Evolutionary conservation across 2,329 filamentous ascomycete genomes (phyloP), one percentile per base, ranked within the genome.

Genomic region (Exophiala aquamarina): DNA sequence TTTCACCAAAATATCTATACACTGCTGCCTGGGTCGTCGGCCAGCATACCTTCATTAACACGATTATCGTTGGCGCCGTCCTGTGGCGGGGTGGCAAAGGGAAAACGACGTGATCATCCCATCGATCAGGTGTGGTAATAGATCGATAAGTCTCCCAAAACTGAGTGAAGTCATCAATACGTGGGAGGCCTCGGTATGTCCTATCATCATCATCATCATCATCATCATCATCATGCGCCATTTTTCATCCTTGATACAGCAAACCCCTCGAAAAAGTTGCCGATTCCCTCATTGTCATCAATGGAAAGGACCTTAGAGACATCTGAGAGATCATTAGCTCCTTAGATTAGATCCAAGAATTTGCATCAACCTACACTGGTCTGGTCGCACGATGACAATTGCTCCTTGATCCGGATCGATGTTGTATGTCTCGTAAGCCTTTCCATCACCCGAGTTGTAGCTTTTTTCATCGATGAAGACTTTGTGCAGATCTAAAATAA

Each of bases 1-100:
- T 98, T 67, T 95, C 89, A 55, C 93, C 93, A 0, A 98, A 97
- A 68, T 97, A 91, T 66, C 70, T 98, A 57, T 98, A 95, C 66
- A 87, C 83, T 55, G 86, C 93, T 75, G 89, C 86, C 11, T 98
- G 93, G 94, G 83, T 80, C 53, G 63, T 92, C 36, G 87, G 81
- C 6, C 89, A 91, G 71, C 92, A 98, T 78, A 64, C 91, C 51
- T 63, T 78, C 29, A 73, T 92, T 34, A 90, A 92, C 65, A 59
- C 91, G 26, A 72, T 78, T 4, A 57, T 85, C 34, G 83, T 50
- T n/a, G 48, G 45, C 9, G 29, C 28, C 11, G 19, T 55, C 18
- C 33, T 54, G 18, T 47, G 52, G 44, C 33, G 23, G 13, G 35
- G 33, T 37, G 13, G 10, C 32, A 14, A 17, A 19, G 41, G 43